Base-by-base conservation (phyloP, 225 moss, liverwort and hornwort genomes). In the Thuidium tamariscinum region DNA sequence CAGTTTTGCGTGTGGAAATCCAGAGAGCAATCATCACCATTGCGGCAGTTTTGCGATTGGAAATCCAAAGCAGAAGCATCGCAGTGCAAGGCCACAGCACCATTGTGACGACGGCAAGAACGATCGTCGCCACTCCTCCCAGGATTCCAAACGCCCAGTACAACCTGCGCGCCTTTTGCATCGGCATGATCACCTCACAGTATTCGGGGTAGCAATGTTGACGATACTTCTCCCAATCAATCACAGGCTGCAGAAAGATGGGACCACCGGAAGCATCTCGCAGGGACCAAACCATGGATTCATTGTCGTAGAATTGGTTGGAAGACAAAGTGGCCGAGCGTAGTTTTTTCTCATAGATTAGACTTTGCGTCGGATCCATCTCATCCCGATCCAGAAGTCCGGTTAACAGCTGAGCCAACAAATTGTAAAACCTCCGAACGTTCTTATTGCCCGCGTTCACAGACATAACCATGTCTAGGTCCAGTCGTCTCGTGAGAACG, bases 311-410 rank as follows among this genome's bases (percentile, higher is more conserved):
- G 18, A 9, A 0, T 51, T 1, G 44, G 34, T 13, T 83, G 3
- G 11, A 16, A 11, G 0, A 1, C 26, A 73, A 46, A 16, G 11
- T n/a, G n/a, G 0, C 0, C n/a, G n/a, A n/a, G n/a, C n/a, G n/a
- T n/a, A n/a, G n/a, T n/a, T n/a, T n/a, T n/a, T n/a, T n/a, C n/a
- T n/a, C 25, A 0, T 36, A 13, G 26, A 8, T 2, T 23, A 74
- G 62, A 49, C 62, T 84, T 0, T 37, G 1, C 0, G 3, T 7
- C 2, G 5, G 11, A 30, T 62, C 9, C 84, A 62, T 74, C 62
- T 84, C 36, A 3, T 26, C 26, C 25, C 62, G 74, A 36, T 84
- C 74, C 27, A 84, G 25, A 37, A 61, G 73, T 6, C 9, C 26
- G 1, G 20, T 27, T 19, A 84, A 29, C 26, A 12, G 8, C 3